phyloP scores from a whole-genome alignment of 371 early-diverging fungal genomes.

The Entomophthora muscae region DNA sequence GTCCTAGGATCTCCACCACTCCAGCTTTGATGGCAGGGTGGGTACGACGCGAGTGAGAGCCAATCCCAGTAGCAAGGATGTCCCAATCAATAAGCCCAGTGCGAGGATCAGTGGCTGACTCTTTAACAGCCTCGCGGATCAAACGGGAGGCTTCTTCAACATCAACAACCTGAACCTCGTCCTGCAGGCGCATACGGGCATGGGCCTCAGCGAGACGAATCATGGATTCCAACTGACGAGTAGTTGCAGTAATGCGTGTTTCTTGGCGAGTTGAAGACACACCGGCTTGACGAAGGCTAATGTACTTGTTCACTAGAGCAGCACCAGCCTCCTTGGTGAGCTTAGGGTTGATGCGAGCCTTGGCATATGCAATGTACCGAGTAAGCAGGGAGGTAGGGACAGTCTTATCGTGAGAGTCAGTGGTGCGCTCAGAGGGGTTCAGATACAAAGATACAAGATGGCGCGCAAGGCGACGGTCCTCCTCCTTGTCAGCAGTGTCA shows the following conservation, averaged over 20 bases:
- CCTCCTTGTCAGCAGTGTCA: conserved; percentile 75
- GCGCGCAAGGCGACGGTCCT: conserved; percentile 71
- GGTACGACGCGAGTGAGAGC: conserved; percentile 8
- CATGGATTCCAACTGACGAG: conserved; percentile 97
- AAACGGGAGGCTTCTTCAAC: conserved; percentile 74
- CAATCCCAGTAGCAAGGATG: conserved; percentile 79
- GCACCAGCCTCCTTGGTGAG: conserved; percentile 48
- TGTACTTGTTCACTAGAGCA: conserved; percentile 64
- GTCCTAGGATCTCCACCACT: not conserved
- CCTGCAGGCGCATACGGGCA: conserved; percentile 79
- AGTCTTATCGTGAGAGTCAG: conserved; percentile 21
- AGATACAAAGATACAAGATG: conserved; percentile 77
- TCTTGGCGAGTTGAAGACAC: conserved; percentile 29
- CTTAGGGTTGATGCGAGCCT: conserved; percentile 54
- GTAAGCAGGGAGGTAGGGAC: conserved; percentile 66
- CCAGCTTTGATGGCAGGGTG: not conserved
- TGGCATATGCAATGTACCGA: conserved; percentile 83
- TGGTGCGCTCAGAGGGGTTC: conserved; percentile 19
- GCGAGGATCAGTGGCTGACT: conserved; percentile 92
- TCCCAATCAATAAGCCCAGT: conserved; percentile 98
- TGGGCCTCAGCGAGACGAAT: conserved; percentile 98
- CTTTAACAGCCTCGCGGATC: conserved; percentile 84
- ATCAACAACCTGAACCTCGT: conserved; percentile 51
- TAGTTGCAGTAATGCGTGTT: conserved; percentile 89
- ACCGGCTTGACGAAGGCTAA: conserved; percentile 76